Percentiles rank a stretch among this genome's conserved stretches.
Conservation (phyloP, 192 early-diverging fungal genomes). For the Coemansia sp. region DNA sequence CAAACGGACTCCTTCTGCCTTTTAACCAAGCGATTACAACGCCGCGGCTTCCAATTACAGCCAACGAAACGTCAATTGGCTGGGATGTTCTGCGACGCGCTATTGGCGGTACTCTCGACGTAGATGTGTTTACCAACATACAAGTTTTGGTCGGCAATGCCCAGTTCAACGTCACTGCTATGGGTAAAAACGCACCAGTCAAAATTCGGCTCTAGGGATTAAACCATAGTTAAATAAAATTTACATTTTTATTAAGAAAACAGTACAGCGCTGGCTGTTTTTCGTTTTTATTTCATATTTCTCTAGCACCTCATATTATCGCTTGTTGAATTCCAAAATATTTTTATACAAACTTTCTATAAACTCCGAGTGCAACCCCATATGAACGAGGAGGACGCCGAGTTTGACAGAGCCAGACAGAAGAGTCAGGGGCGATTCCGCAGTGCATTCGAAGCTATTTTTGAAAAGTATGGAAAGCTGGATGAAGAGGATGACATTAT, state of each 20-base stretch:
- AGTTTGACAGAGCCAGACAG: conserved; percentile 37
- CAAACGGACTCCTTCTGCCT: conserved; percentile 30
- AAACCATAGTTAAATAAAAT: neutral
- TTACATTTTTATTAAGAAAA: neutral
- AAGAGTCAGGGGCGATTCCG: conserved; percentile 43
- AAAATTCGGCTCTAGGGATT: conserved; percentile 24
- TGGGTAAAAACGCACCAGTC: conserved; percentile 37
- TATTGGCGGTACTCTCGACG: conserved; percentile 42
- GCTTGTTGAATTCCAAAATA: neutral
- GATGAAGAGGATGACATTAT: conserved; percentile 46
- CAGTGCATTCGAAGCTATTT: conserved; percentile 45
- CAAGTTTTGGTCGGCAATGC: conserved; percentile 39
- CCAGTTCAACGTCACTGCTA: conserved; percentile 34
- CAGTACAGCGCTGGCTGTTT: neutral
- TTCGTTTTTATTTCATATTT: neutral
- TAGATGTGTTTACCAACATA: conserved; percentile 39
- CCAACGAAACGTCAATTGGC: conserved; percentile 47
- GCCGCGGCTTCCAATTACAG: conserved; percentile 27
- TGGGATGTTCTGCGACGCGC: conserved; percentile 43
- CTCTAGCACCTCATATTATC: conserved; percentile 1
- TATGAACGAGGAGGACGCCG: conserved; percentile 39
- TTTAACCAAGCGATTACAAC: conserved; percentile 24
- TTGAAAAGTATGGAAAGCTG: conserved; percentile 40
- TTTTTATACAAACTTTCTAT: neutral
- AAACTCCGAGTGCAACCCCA: neutral